Evolutionary conservation across 2,329 filamentous ascomycete species (phyloP).

Genomic region (Ophiostoma triangulosporum): DNA sequence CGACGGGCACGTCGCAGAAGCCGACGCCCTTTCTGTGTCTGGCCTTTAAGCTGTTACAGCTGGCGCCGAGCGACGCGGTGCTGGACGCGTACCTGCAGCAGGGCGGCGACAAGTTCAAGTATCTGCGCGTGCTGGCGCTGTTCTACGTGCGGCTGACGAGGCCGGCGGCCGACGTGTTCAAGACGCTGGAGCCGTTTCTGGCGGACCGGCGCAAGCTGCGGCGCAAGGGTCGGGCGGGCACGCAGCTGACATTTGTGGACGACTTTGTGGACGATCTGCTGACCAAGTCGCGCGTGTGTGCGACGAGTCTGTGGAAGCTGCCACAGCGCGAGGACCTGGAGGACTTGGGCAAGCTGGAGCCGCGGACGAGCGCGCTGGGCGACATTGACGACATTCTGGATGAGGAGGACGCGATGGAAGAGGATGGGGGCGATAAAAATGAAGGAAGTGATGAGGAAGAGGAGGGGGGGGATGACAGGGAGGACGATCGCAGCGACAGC

Average conservation of each 20-base stretch:
- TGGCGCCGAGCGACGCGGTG: slow-evolving; percentile 67
- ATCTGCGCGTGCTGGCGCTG: slow-evolving; percentile 74
- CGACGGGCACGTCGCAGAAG: slow-evolving; percentile 69
- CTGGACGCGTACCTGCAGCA: slow-evolving; percentile 67
- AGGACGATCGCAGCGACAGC: neutral
- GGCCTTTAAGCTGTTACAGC: slow-evolving; percentile 84
- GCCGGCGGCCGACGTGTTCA: slow-evolving; percentile 67
- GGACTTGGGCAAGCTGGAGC: slow-evolving; percentile 77
- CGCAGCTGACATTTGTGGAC: slow-evolving; percentile 68
- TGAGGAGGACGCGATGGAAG: slow-evolving; percentile 31
- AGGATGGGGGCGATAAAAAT: neutral
- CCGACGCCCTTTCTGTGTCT: slow-evolving; percentile 89
- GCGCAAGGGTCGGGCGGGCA: slow-evolving; percentile 60
- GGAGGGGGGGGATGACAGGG: neutral
- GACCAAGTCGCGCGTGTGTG: slow-evolving; percentile 79
- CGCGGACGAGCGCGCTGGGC: slow-evolving; percentile 68
- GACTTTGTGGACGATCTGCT: slow-evolving; percentile 89
- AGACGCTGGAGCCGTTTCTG: slow-evolving; percentile 66
- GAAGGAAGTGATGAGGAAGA: neutral
- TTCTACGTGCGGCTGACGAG: slow-evolving; percentile 92
- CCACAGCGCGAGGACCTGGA: slow-evolving; percentile 70
- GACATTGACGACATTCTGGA: slow-evolving; percentile 62
- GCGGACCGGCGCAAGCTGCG: slow-evolving; percentile 74
- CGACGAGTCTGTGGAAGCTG: slow-evolving; percentile 85
- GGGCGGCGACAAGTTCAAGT: slow-evolving; percentile 67